Evolutionary conservation across 2,329 filamentous ascomycete genomes (phyloP).

Genomic region (Aspergillus pseudotamarii): DNA sequence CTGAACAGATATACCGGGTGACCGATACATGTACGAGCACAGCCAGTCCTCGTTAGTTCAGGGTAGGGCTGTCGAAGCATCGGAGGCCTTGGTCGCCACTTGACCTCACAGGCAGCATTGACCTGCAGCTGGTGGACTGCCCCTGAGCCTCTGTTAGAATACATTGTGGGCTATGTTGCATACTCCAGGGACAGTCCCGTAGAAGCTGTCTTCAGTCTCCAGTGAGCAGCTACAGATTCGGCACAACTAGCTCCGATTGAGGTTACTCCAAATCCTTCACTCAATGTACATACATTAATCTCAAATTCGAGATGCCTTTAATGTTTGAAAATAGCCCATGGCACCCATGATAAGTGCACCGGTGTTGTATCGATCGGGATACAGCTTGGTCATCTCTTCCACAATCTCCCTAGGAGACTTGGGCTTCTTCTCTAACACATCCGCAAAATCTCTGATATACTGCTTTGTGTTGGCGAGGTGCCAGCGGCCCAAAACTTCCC

Average conservation of each 20-base stretch:
- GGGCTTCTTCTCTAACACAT: background rate
- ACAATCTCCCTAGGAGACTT: constrained; percentile 7
- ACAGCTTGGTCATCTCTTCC: constrained; percentile 6
- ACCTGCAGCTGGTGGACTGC: background rate
- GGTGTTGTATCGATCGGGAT: constrained; percentile 9
- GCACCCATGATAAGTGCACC: constrained; percentile 7
- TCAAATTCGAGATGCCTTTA: constrained; percentile 5
- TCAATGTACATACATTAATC: background rate
- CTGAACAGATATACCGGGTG: background rate
- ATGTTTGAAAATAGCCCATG: constrained; percentile 2
- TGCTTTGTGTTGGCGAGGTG: constrained; percentile 12
- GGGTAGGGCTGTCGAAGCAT: background rate
- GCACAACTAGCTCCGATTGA: background rate
- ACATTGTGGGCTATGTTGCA: background rate
- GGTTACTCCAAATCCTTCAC: background rate
- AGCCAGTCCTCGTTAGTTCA: background rate
- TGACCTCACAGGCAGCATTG: background rate
- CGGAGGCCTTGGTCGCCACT: background rate
- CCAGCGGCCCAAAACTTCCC: constrained; percentile 12
- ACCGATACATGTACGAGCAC: background rate
- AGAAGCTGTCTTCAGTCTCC: background rate
- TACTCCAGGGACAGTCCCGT: background rate
- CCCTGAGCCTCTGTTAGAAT: background rate
- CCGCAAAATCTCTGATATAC: constrained; percentile 8
- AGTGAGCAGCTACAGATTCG: background rate